Base-by-base conservation (phyloP, 2,329 filamentous ascomycete genomes). In the Clonostachys solani region DNA sequence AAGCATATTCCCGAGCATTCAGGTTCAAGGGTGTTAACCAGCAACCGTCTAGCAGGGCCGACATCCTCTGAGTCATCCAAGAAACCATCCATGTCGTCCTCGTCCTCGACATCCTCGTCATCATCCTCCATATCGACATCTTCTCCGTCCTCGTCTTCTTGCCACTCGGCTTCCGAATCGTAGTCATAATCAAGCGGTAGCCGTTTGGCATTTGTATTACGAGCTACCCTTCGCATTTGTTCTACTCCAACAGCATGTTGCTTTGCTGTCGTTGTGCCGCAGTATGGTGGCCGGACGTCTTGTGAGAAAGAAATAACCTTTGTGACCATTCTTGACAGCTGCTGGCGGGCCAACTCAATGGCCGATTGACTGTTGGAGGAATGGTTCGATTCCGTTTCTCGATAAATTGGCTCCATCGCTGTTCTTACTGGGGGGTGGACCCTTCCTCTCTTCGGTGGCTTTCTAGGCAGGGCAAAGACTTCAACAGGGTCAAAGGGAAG, bases 71-170 rank as follows among this genome's bases (percentile, higher is more conserved):
- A 89, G 56, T 95, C 89, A 55, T 96, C 92, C 2, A 96, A 73
- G 59, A 96, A 96, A 16, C 84, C 92, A 5, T 90, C 89, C 84
- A 96, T 87, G 50, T 95, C 91, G 15, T 89, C 87, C n/a, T 83
- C 86, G 47, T 87, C 86, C 48, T 87, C 86, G 1, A 74, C 53
- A n/a, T 78, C 92, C 72, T 78, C 91, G 69, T 79, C 80, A 29
- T 78, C 76, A 9, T 87, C 84, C 17, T 87, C 85, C 23, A 84
- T 72, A 3, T 84, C 78, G 13, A 89, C 77, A 44, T 87, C 83
- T 40, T 87, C 86, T 23, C 86, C 86, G 48, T 71, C 86, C 48
- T 71, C 80, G 50, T 85, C 78, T 49, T 90, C 88, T 59, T 91
- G 86, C 89, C 89, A 95, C 61, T 94, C 89, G 6, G 81, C 87